Percentiles rank a stretch among this genome's conserved stretches.
phyloP scores from a whole-genome alignment of 2,329 filamentous ascomycete genomes.

The Aspergillus latus region DNA sequence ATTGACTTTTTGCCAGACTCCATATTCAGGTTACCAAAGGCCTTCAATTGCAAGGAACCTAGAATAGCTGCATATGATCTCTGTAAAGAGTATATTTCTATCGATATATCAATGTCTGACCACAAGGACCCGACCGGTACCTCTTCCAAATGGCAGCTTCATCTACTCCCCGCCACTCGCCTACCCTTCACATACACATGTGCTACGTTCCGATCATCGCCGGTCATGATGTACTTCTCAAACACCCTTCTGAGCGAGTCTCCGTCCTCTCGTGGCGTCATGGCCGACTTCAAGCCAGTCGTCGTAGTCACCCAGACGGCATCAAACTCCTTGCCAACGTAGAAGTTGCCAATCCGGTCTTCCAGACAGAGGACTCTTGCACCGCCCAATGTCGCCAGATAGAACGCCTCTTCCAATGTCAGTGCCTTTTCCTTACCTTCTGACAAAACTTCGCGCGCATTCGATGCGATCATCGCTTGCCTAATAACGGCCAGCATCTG shows the following conservation, averaged over 20 bases:
- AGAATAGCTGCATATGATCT: too few relatives aligned
- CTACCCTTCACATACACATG: slow-evolving; percentile 55
- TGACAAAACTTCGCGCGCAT: slow-evolving; percentile 35
- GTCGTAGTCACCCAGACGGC: slow-evolving; percentile 52
- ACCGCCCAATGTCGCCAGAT: slow-evolving; percentile 62
- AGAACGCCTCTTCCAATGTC: slow-evolving; percentile 56
- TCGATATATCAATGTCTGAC: too few relatives aligned
- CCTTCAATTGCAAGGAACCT: too few relatives aligned
- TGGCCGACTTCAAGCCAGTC: slow-evolving; percentile 42
- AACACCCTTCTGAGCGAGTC: slow-evolving; percentile 52
- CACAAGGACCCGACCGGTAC: too few relatives aligned
- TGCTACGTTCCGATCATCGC: slow-evolving; percentile 62
- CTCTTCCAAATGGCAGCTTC: neutral
- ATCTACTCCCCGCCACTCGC: neutral
- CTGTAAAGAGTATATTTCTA: too few relatives aligned
- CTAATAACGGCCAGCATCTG: slow-evolving; percentile 50
- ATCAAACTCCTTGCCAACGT: slow-evolving; percentile 63
- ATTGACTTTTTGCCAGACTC: too few relatives aligned
- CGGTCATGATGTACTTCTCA: slow-evolving; percentile 66
- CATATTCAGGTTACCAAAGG: too few relatives aligned
- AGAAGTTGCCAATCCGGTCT: slow-evolving; percentile 57
- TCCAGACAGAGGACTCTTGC: slow-evolving; percentile 59
- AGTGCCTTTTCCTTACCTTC: slow-evolving; percentile 47
- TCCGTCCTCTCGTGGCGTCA: slow-evolving; percentile 54
- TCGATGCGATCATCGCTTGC: slow-evolving; percentile 55